Evolutionary conservation across 108 stramenopile species (phyloP), one percentile per base, ranked within the genome.

Genomic region (Nitzschia putrida): DNA sequence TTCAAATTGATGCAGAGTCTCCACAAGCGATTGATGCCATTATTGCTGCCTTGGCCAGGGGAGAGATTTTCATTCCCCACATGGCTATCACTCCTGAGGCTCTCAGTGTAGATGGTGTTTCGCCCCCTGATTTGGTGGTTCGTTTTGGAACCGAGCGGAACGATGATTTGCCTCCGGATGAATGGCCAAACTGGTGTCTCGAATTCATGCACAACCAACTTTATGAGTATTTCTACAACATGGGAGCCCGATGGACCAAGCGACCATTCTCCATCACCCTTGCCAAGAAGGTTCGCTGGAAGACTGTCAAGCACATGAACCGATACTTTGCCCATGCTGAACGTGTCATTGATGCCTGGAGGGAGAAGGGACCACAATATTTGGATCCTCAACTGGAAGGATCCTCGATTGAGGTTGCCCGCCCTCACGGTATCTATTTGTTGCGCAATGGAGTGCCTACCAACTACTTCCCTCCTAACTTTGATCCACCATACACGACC

Each of bases 291-390:
- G 93, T 94, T 38, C 73, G 85, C 42, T 94, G 93, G 93, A 89
- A 83, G 73, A 94, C 93, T 42, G 88, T 90, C 59, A 94, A 94
- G 66, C 93, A 94, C 61, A 94, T 94, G 93, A 92, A 94, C 76
- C 88, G 89, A 55, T 94, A 90, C 74, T 94, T 94, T 85, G 83
- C 90, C 12, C 87, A 86, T 43, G 85, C 88, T 1, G 90, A 94
- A 74, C 75, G 85, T 25, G 89, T 92, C 38, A 82, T 94, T 54
- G 84, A 94, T 76, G 81, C 82, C 23, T 94, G 93, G 93, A 76
- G 89, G 74, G 89, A 92, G 69, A 88, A 82, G 61, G 93, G 93
- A 64, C 90, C 93, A 34, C 90, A 92, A 72, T 90, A 82, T 51
- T 69, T 94, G 18, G 85, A 89, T 65, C 93, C 93, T 13, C 78